Evolutionary conservation across 2,329 filamentous ascomycete species (phyloP).

Genomic region (Aspergillus neotritici): DNA sequence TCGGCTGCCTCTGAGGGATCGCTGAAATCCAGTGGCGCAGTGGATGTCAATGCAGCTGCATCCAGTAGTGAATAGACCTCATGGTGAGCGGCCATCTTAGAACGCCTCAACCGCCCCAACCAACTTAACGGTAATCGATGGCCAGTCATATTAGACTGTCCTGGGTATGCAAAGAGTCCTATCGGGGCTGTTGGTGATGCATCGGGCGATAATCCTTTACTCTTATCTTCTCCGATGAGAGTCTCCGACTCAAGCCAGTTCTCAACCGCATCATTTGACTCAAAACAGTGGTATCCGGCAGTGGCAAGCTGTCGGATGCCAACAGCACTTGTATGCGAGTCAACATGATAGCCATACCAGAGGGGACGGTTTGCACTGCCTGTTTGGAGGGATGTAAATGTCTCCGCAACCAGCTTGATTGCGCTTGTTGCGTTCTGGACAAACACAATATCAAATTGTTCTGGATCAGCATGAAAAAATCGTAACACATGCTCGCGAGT

Average conservation of each 20-base stretch:
- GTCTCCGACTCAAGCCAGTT: slow-evolving; percentile 4
- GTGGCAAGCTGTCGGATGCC: slow-evolving; percentile 9
- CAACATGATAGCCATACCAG: slow-evolving; percentile 10
- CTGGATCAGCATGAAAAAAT: slow-evolving; percentile 10
- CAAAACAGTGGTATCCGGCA: slow-evolving; percentile 8
- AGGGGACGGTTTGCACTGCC: slow-evolving; percentile 2
- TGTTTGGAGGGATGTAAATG: slow-evolving; percentile 2
- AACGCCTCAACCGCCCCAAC: slow-evolving; percentile 5
- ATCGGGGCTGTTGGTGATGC: slow-evolving; percentile 3
- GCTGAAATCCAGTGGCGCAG: slow-evolving; percentile 6
- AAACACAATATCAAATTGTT: slow-evolving; percentile 13
- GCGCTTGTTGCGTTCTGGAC: slow-evolving; percentile 11
- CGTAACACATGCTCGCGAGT: slow-evolving; percentile 6
- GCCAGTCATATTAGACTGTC: slow-evolving; percentile 15
- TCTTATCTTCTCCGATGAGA: background rate
- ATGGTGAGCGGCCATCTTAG: background rate
- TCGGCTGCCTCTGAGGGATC: slow-evolving; percentile 7
- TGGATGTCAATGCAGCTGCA: slow-evolving; percentile 12
- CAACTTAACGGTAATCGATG: slow-evolving; percentile 8
- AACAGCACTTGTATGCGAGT: slow-evolving; percentile 13
- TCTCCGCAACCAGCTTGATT: slow-evolving; percentile 11
- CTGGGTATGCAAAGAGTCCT: slow-evolving; percentile 12
- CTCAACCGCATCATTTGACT: slow-evolving; percentile 6
- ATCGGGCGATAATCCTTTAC: background rate
- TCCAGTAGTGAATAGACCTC: slow-evolving; percentile 8